Evolutionary conservation across 768 basidiomycete species (phyloP), one percentile per base, ranked within the genome.

Genomic region (Epithele typhae): DNA sequence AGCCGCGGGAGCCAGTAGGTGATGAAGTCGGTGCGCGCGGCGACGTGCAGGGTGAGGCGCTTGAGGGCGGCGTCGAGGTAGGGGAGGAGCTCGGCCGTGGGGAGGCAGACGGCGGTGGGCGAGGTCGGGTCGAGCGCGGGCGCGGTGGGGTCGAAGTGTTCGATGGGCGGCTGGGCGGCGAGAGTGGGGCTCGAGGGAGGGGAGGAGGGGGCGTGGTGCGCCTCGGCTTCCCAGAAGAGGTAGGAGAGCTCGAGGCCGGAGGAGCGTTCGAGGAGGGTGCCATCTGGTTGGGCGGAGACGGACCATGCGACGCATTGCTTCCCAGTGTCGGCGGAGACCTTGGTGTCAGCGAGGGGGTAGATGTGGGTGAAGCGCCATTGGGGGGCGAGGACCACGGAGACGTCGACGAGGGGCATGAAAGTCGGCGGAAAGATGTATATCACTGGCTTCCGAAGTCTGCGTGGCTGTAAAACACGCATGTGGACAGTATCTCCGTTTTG

Each of bases 1-100:
- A 77, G 52, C 10, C 61, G 56, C 0, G 73, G 73, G 14, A 75
- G 66, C 75, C 75, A 77, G 52, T 69, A 76, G 67, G 72, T 74
- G 51, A 77, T 70, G 57, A 77, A 76, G 5, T 70, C 70, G 21
- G 68, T 71, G 37, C 71, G 62, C 1, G 72, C 74, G 43, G 6
- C 76, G 27, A 30, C 27, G 27, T 30, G 27, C 8, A 30, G 67
- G 0, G 67, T 60, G 1, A 77, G 62, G 7, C 56, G 52, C 32
- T 32, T 42, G 15, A 42, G 41, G 5, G 17, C 22, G 9, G 10
- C 7, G 30, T 42, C 41, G 11, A 42, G 30, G 27, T 42, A 42
- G 9, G 41, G 41, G 15, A 42, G 15, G 14, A 42, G 41, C 10
- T 18, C 8, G 10, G 17, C 12, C n/a, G 33, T 32, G 18, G 41